Conservation (phyloP, 1,284 basidiomycete genomes). For the Ceraceosorus guamensis region DNA sequence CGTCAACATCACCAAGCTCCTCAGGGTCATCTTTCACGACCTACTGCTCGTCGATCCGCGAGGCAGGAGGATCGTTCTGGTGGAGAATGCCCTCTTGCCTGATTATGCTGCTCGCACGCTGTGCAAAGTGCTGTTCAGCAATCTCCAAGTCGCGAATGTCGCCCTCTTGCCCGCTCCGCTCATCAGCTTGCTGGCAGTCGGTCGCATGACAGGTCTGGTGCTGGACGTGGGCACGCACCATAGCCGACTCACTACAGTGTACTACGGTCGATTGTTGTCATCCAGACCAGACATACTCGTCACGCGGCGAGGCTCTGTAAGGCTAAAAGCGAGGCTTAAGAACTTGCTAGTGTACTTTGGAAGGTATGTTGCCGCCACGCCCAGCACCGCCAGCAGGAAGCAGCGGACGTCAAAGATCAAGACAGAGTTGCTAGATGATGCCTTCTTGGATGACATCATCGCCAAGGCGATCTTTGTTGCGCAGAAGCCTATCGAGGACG, state of each 20-base stretch:
- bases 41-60: conserved; percentile 80
- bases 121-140: conserved; percentile 78
- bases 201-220: conserved; percentile 83
- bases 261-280: conserved; percentile 27
- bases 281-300: conserved; percentile 8
- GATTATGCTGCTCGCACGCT: conserved; percentile 78
- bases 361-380: not conserved
- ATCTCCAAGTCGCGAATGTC: conserved; percentile 81
- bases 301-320: conserved; percentile 22
- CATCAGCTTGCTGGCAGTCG: conserved; percentile 72
- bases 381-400: not conserved
- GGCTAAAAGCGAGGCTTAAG: conserved; percentile 16
- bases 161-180: conserved; percentile 72
- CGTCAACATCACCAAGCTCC: conserved; percentile 24
- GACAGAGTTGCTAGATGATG: conserved; percentile 16
- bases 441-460: conserved; percentile 32
- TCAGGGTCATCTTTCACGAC: conserved; percentile 31
- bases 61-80: conserved; percentile 79
- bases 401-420: conserved; percentile 7
- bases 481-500: too few relatives aligned
- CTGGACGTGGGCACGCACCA: conserved; percentile 86
- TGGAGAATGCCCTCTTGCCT: conserved; percentile 82
- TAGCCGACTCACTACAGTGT: conserved; percentile 70
- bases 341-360: conserved; percentile 15
- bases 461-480: conserved; percentile 32